Conservation (phyloP, 768 basidiomycete species). For the Rhizopogon vinicolor region DNA sequence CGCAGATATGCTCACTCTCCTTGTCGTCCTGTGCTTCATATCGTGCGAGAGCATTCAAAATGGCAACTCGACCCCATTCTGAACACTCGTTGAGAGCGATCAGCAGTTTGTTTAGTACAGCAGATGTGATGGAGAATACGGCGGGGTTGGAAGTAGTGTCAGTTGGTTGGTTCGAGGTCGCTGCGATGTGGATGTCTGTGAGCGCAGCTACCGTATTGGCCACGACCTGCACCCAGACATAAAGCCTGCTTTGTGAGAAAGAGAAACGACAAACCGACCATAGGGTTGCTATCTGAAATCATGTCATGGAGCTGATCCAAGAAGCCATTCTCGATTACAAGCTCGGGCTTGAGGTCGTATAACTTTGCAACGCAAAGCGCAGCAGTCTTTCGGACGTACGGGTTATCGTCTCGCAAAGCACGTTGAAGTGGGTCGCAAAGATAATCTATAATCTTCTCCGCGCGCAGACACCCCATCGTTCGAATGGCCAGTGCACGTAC, state of each 20-base stretch:
- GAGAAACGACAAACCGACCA: conserved; percentile 50
- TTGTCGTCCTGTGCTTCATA: conserved; percentile 84
- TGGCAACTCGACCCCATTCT: conserved; percentile 97
- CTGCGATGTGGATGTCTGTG: conserved; percentile 83
- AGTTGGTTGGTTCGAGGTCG: conserved; percentile 46
- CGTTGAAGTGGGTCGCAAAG: conserved; percentile 93
- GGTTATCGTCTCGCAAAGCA: conserved; percentile 91
- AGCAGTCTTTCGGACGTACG: conserved; percentile 97
- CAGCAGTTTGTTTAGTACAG: conserved; percentile 82
- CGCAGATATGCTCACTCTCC: conserved; percentile 98
- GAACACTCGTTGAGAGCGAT: conserved; percentile 97
- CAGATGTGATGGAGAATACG: conserved; percentile 77
- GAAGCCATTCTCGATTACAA: conserved; percentile 95
- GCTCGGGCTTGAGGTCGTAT: conserved; percentile 93
- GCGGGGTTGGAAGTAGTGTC: conserved; percentile 55
- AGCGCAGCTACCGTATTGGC: conserved; percentile 94
- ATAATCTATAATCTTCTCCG: conserved; percentile 99
- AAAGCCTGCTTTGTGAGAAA: not conserved
- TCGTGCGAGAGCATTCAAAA: conserved; percentile 80
- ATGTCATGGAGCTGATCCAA: conserved; percentile 85
- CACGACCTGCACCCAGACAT: conserved; percentile 65
- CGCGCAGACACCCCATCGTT: conserved; percentile 95
- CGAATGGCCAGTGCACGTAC: conserved; percentile 95
- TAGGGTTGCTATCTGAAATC: conserved; percentile 94
- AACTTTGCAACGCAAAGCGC: conserved; percentile 96